Percentiles rank a stretch among this genome's conserved stretches.
Evolutionary conservation across 495 filamentous ascomycete genomes (phyloP).

Genomic region (Margaritispora aquatica): DNA sequence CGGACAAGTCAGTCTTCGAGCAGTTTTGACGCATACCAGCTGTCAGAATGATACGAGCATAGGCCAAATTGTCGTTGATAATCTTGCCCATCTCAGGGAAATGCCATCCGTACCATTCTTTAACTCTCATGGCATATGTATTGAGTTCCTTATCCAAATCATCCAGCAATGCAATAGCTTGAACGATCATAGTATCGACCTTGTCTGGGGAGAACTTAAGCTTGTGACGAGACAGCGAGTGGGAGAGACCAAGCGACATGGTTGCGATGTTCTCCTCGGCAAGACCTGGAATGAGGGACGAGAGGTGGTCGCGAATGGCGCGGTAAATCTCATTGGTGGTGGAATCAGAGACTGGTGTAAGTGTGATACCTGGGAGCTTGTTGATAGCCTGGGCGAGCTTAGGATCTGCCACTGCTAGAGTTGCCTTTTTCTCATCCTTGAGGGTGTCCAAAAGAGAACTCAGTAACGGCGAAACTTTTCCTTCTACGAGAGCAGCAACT

Average conservation of each 20-base stretch:
- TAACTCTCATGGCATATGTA: slow-evolving; percentile 96
- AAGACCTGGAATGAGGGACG: slow-evolving; percentile 86
- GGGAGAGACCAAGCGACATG: slow-evolving; percentile 92
- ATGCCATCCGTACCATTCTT: slow-evolving; percentile 99
- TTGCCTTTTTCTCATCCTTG: slow-evolving; percentile 97
- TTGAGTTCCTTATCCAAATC: slow-evolving; percentile 99
- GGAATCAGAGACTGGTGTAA: slow-evolving; percentile 83
- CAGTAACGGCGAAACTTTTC: slow-evolving; percentile 92
- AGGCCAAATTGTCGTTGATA: slow-evolving; percentile 96
- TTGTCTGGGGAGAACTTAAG: slow-evolving; percentile 99
- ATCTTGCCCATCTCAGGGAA: slow-evolving; percentile 97
- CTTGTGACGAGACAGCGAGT: slow-evolving; percentile 96
- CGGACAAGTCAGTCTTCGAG: slow-evolving; percentile 69
- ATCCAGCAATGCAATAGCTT: slow-evolving; percentile 89
- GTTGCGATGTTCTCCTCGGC: slow-evolving; percentile 77
- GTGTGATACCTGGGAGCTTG: slow-evolving; percentile 80
- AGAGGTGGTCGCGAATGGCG: slow-evolving; percentile 84
- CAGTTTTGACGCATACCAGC: slow-evolving; percentile 84
- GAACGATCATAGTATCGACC: slow-evolving; percentile 99
- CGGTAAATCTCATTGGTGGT: slow-evolving; percentile 83
- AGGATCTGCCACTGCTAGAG: slow-evolving; percentile 88
- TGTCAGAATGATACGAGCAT: slow-evolving; percentile 75
- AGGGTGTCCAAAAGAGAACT: slow-evolving; percentile 75
- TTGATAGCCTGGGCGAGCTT: slow-evolving; percentile 91
- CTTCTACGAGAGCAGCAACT: slow-evolving; percentile 78